Evolutionary conservation across 768 basidiomycete species (phyloP).

Genomic region (Hericium rajendrae): DNA sequence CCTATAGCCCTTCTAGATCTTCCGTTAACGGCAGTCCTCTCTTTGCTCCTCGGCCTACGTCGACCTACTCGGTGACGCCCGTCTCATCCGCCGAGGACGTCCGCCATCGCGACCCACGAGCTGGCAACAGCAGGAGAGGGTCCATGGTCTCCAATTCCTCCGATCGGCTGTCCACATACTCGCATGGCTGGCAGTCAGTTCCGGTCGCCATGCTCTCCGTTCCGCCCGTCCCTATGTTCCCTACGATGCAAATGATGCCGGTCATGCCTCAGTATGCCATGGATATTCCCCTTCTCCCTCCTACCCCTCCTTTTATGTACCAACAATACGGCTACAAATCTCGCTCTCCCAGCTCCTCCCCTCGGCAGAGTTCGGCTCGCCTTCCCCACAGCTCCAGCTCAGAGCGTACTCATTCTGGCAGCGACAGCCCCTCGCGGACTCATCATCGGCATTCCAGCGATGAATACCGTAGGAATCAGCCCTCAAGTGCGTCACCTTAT

Average conservation of each 20-base stretch:
- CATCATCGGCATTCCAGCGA: conserved; percentile 12
- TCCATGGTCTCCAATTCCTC: conserved; percentile 9
- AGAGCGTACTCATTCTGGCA: conserved; percentile 5
- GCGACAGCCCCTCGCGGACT: background rate
- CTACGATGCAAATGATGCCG: conserved; percentile 7
- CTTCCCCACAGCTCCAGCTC: conserved; percentile 5
- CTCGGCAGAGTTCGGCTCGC: background rate
- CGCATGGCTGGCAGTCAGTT: conserved; percentile 3
- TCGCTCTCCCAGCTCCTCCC: conserved; percentile 6
- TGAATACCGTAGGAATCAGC: conserved; percentile 1
- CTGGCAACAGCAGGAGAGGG: conserved; percentile 3
- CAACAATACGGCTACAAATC: conserved; percentile 5
- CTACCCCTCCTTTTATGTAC: conserved; percentile 15
- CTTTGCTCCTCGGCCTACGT: conserved; percentile 2
- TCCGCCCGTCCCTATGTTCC: conserved; percentile 1
- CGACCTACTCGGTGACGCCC: conserved; percentile 1
- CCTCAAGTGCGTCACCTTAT: background rate
- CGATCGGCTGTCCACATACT: background rate
- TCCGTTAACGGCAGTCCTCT: conserved; percentile 3
- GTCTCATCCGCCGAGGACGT: conserved; percentile 10
- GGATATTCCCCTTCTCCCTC: conserved; percentile 17
- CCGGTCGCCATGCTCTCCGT: conserved; percentile 2
- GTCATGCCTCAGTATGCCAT: conserved; percentile 10
- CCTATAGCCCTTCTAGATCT: conserved; percentile 1
- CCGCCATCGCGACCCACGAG: background rate